phyloP scores from a whole-genome alignment of 441 rosid genomes.

The Aleurites moluccanus region DNA sequence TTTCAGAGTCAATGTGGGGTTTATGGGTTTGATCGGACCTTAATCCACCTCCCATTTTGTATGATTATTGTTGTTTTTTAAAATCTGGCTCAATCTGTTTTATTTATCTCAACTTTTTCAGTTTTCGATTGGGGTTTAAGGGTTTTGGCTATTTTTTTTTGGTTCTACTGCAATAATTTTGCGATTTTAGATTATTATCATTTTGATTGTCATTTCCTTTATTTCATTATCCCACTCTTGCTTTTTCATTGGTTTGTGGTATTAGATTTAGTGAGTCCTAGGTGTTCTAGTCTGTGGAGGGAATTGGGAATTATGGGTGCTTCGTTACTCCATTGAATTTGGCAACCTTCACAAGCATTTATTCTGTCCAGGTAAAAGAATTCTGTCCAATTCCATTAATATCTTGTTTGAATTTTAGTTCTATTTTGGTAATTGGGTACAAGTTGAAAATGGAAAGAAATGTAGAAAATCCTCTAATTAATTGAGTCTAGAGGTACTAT shows the following conservation, averaged over 20 bases:
- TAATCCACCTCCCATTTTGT: conserved; percentile 1
- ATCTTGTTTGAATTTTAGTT: not conserved
- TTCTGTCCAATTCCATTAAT: not conserved
- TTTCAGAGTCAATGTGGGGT: not conserved
- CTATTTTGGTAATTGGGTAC: not conserved
- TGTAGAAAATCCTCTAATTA: not conserved
- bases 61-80: not conserved
- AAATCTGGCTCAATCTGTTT: not conserved
- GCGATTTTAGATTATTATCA: not conserved
- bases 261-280: conserved; percentile 2
- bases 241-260: conserved; percentile 4
- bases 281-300: not conserved
- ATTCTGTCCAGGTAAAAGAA: conserved; percentile 10
- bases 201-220: not conserved
- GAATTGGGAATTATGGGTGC: conserved; percentile 2
- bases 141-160: not conserved
- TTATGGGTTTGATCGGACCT: not conserved
- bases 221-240: not conserved
- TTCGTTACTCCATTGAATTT: conserved; percentile 15
- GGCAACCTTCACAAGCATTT: conserved; percentile 10
- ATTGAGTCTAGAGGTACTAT: not conserved
- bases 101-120: not conserved
- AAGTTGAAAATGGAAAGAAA: not conserved
- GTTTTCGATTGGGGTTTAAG: not conserved
- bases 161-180: not conserved